These are phyloP conservation scores for Cladosporium sp. DNA, from an alignment of 2,329 filamentous ascomycete species.

Conservation along the genomic window DNA sequence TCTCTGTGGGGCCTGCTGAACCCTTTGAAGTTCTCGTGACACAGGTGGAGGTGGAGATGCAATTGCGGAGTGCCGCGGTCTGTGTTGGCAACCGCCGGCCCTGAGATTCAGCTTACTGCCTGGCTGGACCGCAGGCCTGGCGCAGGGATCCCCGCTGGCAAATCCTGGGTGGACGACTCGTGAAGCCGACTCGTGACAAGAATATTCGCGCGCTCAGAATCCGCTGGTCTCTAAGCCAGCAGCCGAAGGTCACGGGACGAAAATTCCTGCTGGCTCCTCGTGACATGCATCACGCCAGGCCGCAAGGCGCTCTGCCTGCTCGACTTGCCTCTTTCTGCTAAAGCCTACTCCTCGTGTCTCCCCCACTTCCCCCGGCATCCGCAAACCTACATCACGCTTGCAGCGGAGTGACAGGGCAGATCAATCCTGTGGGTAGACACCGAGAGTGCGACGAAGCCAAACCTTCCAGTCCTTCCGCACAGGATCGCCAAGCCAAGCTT, in stretches of 20 bases:
- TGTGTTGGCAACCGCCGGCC: not conserved
- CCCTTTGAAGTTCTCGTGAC: not conserved
- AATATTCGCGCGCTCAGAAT: not conserved
- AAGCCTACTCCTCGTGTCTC: not conserved
- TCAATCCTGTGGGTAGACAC: not conserved
- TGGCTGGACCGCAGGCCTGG: not conserved
- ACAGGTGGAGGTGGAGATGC: not conserved
- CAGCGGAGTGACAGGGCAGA: not conserved
- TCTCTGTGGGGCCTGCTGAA: not conserved
- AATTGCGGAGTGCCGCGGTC: constrained; percentile 1
- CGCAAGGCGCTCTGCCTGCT: not conserved
- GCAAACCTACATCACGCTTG: not conserved
- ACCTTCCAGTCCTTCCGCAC: not conserved
- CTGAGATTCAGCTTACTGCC: not conserved
- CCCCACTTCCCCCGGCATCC: not conserved
- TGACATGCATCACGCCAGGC: not conserved
- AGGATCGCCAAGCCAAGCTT: not conserved
- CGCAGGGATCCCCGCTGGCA: not conserved
- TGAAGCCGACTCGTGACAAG: not conserved
- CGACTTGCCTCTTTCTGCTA: not conserved
- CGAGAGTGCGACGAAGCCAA: not conserved
- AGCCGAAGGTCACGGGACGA: not conserved
- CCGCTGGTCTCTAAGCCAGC: not conserved
- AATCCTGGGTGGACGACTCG: not conserved
- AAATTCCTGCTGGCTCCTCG: not conserved